These are phyloP conservation scores for Colletotrichum theobromicola DNA, from an alignment of 2,329 filamentous ascomycete genomes.

Conservation along the genomic window DNA sequence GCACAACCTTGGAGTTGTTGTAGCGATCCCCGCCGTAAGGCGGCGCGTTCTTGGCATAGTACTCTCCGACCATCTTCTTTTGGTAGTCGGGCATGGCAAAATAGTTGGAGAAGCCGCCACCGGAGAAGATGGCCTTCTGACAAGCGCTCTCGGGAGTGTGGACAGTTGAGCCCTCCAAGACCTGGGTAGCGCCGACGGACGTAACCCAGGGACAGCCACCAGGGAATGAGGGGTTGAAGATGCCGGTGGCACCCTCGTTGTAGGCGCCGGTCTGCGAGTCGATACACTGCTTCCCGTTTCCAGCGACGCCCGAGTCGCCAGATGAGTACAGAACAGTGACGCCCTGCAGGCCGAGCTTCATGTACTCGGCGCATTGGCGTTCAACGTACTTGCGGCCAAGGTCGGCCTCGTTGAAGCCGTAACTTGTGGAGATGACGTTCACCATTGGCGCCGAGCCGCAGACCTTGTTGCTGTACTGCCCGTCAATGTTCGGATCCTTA, in stretches of 20 bases:
- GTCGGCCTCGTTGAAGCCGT: slow-evolving; percentile 58
- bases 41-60: slow-evolving; percentile 44
- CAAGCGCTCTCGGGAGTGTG: slow-evolving; percentile 48
- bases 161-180: slow-evolving; percentile 42
- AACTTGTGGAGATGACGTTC: slow-evolving; percentile 61
- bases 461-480: slow-evolving; percentile 43
- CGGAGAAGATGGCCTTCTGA: slow-evolving; percentile 50
- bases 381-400: slow-evolving; percentile 51
- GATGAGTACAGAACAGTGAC: slow-evolving; percentile 55
- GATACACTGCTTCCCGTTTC: slow-evolving; percentile 41
- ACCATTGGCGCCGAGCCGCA: slow-evolving; percentile 50
- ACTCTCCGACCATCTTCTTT: slow-evolving; percentile 39
- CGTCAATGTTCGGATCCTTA: slow-evolving; percentile 38
- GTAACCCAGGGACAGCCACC: slow-evolving; percentile 54
- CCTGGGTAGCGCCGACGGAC: slow-evolving; percentile 56
- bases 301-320: slow-evolving; percentile 54
- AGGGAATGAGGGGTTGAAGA: slow-evolving; percentile 54
- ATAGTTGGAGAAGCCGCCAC: slow-evolving; percentile 56
- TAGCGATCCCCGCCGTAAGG: slow-evolving; percentile 47
- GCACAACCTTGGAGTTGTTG: slow-evolving; percentile 45
- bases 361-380: slow-evolving; percentile 60
- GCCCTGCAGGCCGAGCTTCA: slow-evolving; percentile 61
- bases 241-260: slow-evolving; percentile 30
- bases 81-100: slow-evolving; percentile 55
- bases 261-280: slow-evolving; percentile 32